Conservation (phyloP, 257 asterid species). For the Lycium ferocissimum region DNA sequence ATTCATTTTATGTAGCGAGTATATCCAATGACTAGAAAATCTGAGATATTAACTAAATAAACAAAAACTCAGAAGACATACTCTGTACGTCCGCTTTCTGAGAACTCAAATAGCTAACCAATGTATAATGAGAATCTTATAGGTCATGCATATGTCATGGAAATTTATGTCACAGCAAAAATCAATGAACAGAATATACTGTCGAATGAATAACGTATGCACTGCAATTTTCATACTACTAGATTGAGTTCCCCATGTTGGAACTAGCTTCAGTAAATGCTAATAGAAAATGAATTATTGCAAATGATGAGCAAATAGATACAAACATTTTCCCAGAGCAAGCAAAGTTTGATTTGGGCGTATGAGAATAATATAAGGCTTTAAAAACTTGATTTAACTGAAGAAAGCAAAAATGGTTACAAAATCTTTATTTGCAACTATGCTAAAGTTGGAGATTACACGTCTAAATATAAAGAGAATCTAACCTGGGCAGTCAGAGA, state of each 20-base stretch:
- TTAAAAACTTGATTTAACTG: not conserved
- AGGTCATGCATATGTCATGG: not conserved
- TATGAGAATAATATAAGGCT: not conserved
- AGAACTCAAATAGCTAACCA: not conserved
- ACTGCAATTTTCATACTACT: not conserved
- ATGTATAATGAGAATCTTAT: not conserved
- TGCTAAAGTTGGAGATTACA: not conserved
- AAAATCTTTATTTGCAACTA: not conserved
- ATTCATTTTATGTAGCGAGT: not conserved
- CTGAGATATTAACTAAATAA: not conserved
- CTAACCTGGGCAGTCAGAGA: conserved; percentile 77
- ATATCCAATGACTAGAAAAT: conserved; percentile 19
- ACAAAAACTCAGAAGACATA: not conserved
- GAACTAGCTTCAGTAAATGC: not conserved
- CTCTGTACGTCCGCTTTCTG: not conserved
- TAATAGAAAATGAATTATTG: not conserved
- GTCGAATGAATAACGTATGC: not conserved
- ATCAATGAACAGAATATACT: not conserved
- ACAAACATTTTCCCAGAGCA: not conserved
- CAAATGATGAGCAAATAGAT: not conserved
- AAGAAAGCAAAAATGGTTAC: not conserved
- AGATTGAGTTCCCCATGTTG: not conserved
- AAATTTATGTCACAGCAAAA: too few species aligned
- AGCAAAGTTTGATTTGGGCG: not conserved
- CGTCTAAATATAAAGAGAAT: not conserved